Evolutionary conservation across 179 eudicot genomes (phyloP), one percentile per base, ranked within the genome.

Genomic region (Actinidia arguta): DNA sequence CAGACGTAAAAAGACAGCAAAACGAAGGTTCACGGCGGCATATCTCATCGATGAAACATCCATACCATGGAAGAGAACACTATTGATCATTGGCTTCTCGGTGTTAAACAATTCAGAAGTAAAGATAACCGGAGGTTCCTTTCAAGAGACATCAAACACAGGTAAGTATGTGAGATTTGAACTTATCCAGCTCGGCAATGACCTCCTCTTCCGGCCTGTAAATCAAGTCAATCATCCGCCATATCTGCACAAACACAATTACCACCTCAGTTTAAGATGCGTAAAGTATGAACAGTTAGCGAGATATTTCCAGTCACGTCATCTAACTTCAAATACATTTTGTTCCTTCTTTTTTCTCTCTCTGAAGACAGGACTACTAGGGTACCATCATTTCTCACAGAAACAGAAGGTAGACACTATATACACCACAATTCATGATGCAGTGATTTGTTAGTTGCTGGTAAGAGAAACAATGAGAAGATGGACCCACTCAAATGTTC

Each of bases 121-220:
- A 17, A 75, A 55, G 48, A 25, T 55, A 55, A 39, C 50, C 10
- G 5, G 18, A 44, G 13, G 48, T 36, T 55, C 5, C 44, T 56
- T 7, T 75, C 11, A 17, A 9, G 78, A 27, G 61, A 18, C 66
- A 51, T 27, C 89, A 81, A 59, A 87, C 46, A 78, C 98, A 94
- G 18, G 92, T 82, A 20, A 84, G 86, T 20, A 95, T 86, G 52
- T 97, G 99, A 54, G 93, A 83, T 85, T 95, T 97, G 85, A 90
- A 95, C 78, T 95, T 88, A 39, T 97, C 97, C 46, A 97, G 98
- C 90, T 97, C 98, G 4, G 89, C 86, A 48, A 95, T 78, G 72
- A 95, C 99, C 86, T 93, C 99, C 14, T 95, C 98, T 79, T 94
- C 94, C 5, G 98, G 92, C 80, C 98, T 91, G 90, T 95, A 95